Evolutionary conservation across 495 filamentous ascomycete species (phyloP), one percentile per base, ranked within the genome.

Genomic region (Amorphotheca resinae): DNA sequence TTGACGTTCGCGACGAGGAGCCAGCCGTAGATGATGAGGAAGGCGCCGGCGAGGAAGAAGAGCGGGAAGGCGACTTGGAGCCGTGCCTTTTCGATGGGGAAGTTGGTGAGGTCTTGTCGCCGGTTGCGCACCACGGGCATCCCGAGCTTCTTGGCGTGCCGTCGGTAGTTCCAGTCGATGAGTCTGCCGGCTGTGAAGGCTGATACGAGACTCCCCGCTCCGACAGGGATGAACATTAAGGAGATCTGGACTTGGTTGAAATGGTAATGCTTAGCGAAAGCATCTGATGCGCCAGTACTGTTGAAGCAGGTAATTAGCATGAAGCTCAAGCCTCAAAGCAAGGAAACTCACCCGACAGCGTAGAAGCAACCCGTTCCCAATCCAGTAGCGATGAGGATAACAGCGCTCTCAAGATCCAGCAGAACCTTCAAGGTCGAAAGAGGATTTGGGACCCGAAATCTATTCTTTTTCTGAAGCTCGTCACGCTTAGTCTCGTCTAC

Each of bases 11-110:
- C 48, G n/a, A 68, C 48, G 18, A 80, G 47, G 1, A 67, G 65
- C 76, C 74, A 84, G 14, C 70, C 78, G 57, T 76, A 80, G 5
- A 59, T 63, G n/a, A 70, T 50, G 2, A 74, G 51, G 12, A 61
- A 48, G 2, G 48, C 46, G 0, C 60, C 56, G 11, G 56, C 59
- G 0, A 79, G 28, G 6, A 54, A 51, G 18, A 74, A 55, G 12
- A 73, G 47, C 3, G 73, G 72, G 30, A 77, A 56, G 3, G 69
- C 68, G 35, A 78, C 63, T 45, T 77, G 59, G 9, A 82, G 65
- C 15, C 79, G 67, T 1, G 78, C 77, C 23, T 64, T 63, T 54
- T 84, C 80, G 43, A 84, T 76, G 1, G 80, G 79, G 32, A 82
- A 83, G n/a, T 63, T 59, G 0, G 50, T 46, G 34, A 80, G 56